These are phyloP conservation scores for Penicillium parvum DNA, from an alignment of 495 filamentous ascomycete species.

Conservation along the genomic window DNA sequence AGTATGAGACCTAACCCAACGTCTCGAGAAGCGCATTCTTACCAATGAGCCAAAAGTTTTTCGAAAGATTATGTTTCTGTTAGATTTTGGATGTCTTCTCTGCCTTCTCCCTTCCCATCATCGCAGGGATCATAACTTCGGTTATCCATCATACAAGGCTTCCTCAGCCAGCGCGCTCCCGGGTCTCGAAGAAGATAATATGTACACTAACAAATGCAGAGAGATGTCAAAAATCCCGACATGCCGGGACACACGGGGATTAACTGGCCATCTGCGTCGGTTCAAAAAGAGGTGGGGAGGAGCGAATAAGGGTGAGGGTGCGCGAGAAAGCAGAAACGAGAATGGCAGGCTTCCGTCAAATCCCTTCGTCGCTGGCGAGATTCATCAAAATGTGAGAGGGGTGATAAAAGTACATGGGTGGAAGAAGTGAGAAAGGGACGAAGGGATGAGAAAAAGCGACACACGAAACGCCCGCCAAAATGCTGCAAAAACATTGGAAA, in stretches of 20 bases:
- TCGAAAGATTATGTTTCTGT: slow-evolving; percentile 28
- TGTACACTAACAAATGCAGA: slow-evolving; percentile 42
- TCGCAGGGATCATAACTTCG: slow-evolving; percentile 41
- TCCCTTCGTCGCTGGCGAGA: slow-evolving; percentile 21
- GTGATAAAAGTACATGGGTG: slow-evolving; percentile 40
- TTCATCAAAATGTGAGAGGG: slow-evolving; percentile 26
- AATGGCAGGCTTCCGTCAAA: slow-evolving; percentile 18
- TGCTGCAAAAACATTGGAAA: slow-evolving; percentile 22
- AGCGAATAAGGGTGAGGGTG: slow-evolving; percentile 15
- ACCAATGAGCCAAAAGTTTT: slow-evolving; percentile 16
- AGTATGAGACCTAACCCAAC: slow-evolving; percentile 1
- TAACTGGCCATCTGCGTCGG: slow-evolving; percentile 26
- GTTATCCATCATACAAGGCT: slow-evolving; percentile 36
- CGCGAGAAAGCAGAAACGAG: slow-evolving; percentile 21
- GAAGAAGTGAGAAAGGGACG: slow-evolving; percentile 15
- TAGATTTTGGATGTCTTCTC: slow-evolving; percentile 30
- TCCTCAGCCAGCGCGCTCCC: slow-evolving; percentile 9
- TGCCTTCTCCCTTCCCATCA: slow-evolving; percentile 29
- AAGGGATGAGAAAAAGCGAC: slow-evolving; percentile 14
- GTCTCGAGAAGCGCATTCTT: too few relatives aligned
- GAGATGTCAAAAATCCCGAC: neutral
- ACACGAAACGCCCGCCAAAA: slow-evolving; percentile 41
- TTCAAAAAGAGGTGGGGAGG: slow-evolving; percentile 11
- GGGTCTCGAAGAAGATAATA: slow-evolving; percentile 25
- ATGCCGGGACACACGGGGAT: neutral